Conservation (phyloP, 495 filamentous ascomycete genomes). For the Ascobolus immersus region DNA sequence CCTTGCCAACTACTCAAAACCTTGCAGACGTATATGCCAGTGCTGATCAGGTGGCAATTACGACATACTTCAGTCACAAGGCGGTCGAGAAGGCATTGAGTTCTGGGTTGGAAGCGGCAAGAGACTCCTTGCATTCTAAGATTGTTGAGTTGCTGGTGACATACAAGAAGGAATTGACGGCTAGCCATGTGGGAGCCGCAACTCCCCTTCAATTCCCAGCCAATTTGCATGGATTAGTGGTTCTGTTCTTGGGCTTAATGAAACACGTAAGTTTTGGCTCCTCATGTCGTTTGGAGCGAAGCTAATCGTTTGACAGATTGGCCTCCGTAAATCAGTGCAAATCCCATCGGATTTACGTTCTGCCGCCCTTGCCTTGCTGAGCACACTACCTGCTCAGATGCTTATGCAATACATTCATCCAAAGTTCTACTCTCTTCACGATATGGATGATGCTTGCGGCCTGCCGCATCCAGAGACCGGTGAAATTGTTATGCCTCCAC, state of each 20-base stretch:
- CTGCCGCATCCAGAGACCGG: constrained; percentile 60
- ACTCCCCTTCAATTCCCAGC: constrained; percentile 70
- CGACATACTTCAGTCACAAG: constrained; percentile 90
- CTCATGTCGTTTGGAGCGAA: background rate
- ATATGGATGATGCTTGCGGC: constrained; percentile 91
- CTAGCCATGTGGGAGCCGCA: constrained; percentile 77
- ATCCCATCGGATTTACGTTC: constrained; percentile 91
- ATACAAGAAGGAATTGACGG: constrained; percentile 88
- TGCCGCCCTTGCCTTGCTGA: constrained; percentile 74
- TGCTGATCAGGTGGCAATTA: constrained; percentile 77
- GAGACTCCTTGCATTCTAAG: constrained; percentile 74
- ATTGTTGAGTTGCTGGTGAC: constrained; percentile 79
- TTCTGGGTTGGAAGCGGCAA: constrained; percentile 65
- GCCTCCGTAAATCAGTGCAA: constrained; percentile 79
- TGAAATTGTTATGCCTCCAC: constrained; percentile 63
- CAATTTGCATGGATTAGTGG: constrained; percentile 65
- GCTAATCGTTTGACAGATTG: constrained; percentile 29
- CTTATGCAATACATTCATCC: constrained; percentile 96
- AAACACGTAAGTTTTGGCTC: constrained; percentile 43
- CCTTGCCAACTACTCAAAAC: constrained; percentile 73
- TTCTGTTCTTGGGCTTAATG: constrained; percentile 77
- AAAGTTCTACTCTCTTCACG: constrained; percentile 74
- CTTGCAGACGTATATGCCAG: constrained; percentile 82
- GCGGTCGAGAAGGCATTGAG: constrained; percentile 75
- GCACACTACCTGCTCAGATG: constrained; percentile 71